phyloP scores from a whole-genome alignment of 805 yeast species.

The Candida boidinii region DNA sequence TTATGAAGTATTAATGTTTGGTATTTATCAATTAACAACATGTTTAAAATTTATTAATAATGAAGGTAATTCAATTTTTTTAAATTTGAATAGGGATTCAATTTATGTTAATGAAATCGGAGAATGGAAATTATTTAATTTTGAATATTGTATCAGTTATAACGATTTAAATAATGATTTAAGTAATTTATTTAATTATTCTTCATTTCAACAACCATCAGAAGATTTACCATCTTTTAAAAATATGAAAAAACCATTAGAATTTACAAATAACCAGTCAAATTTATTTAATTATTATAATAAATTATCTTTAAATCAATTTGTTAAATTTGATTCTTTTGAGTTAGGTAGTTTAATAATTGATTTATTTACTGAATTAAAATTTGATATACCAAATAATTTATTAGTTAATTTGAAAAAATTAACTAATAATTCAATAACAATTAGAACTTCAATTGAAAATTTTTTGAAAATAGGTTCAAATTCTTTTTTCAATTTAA shows the following conservation, averaged over 20 bases:
- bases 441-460: slow-evolving; percentile 30
- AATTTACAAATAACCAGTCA: slow-evolving; percentile 38
- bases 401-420: slow-evolving; percentile 30
- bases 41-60: slow-evolving; percentile 50
- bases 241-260: slow-evolving; percentile 37
- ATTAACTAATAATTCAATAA: slow-evolving; percentile 28
- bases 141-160: slow-evolving; percentile 54
- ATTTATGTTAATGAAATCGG: slow-evolving; percentile 63
- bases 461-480: slow-evolving; percentile 25
- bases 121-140: slow-evolving; percentile 80
- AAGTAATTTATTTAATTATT: no score
- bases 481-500: slow-evolving; percentile 29
- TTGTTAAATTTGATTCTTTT: slow-evolving; percentile 54
- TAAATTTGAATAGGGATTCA: slow-evolving; percentile 46
- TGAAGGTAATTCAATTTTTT: slow-evolving; percentile 55
- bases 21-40: slow-evolving; percentile 45
- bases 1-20: slow-evolving; percentile 35
- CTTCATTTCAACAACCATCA: no score
- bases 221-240: slow-evolving; percentile 17
- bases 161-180: slow-evolving; percentile 38
- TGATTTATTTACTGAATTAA: slow-evolving; percentile 30
- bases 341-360: slow-evolving; percentile 50
- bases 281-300: slow-evolving; percentile 20
- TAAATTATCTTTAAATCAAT: slow-evolving; percentile 17
- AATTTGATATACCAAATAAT: slow-evolving; percentile 26